Conservation (phyloP, 1,139 yeast genomes). For the Citeromyces hawaiiensis region DNA sequence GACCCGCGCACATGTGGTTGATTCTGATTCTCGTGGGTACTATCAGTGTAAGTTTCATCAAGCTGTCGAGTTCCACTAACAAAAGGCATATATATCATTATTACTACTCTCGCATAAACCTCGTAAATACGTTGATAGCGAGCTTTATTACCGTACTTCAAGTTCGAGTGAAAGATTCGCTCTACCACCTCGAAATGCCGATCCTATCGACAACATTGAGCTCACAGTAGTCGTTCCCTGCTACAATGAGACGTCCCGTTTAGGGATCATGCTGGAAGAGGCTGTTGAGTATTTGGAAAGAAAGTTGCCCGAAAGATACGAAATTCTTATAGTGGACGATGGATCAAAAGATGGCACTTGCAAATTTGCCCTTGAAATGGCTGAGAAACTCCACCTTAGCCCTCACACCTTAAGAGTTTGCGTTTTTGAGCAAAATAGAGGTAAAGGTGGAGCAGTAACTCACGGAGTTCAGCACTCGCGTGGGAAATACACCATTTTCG, state of each 20-base stretch:
- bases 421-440: conserved; percentile 60
- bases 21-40: not conserved
- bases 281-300: conserved; percentile 42
- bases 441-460: conserved; percentile 97
- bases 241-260: conserved; percentile 69
- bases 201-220: conserved; percentile 20
- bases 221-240: conserved; percentile 83
- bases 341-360: conserved; percentile 80
- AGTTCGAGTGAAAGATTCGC: conserved; percentile 11
- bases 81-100: conserved; percentile 26
- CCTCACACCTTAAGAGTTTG: conserved; percentile 62
- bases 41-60: not conserved
- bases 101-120: conserved; percentile 50
- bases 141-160: conserved; percentile 28
- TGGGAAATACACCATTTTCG: conserved; percentile 71
- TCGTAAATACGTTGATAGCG: conserved; percentile 37
- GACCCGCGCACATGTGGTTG: not conserved
- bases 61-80: not conserved
- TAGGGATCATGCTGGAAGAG: conserved; percentile 68
- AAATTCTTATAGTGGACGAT: conserved; percentile 80
- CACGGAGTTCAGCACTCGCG: conserved; percentile 75
- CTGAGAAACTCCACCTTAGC: conserved; percentile 31
- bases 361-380: conserved; percentile 56
- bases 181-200: conserved; percentile 10
- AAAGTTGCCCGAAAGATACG: conserved; percentile 33